Base-by-base conservation (phyloP, 2,329 filamentous ascomycete species). In the Venturia carpophila region DNA sequence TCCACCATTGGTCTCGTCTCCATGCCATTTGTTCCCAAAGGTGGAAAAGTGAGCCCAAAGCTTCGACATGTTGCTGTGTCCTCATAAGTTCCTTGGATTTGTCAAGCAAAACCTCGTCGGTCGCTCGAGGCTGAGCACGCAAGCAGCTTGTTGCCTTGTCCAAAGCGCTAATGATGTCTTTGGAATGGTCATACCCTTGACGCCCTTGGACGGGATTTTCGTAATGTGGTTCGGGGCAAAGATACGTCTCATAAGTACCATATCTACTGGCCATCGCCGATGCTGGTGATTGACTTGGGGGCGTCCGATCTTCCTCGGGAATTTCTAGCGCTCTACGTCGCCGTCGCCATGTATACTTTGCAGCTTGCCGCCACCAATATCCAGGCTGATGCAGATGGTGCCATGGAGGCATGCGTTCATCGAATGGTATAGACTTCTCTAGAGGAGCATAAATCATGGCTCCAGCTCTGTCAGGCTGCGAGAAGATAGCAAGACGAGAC, bases 371-470 rank as follows among this genome's bases (percentile, higher is more conserved):
- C 58, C 83, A 73, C 84, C 84, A 87, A 71, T 87, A 87, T 1
- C 84, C 85, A 66, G 84, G 75, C 70, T 87, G 85, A 67, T 87
- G 84, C 17, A 87, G 75, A 17, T 81, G 72, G 67, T 86, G 79
- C 81, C 83, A 87, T 0, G 85, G 84, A 9, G 75, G 75, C n/a
- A 83, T 67, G 49, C 77, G 76, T 61, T 86, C 83, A 24, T 75
- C 75, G 3, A 77, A 67, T 2, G 79, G 73, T 52, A 81, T 74
- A 1, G 77, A 72, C 70, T 83, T 86, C 67, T 86, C 83, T 1
- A 80, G 78, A 11, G 75, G 72, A 11, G 79, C 77, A 69, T 77
- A 84, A 24, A 81, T 71, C 17, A 74, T 68, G 66, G 73, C 74
- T 19, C 72, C 69, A 30, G 67, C 68, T 41, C 71, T 71, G 70